These are phyloP conservation scores for Candida chauliodis DNA, from an alignment of 805 yeast genomes.

Conservation along the genomic window DNA sequence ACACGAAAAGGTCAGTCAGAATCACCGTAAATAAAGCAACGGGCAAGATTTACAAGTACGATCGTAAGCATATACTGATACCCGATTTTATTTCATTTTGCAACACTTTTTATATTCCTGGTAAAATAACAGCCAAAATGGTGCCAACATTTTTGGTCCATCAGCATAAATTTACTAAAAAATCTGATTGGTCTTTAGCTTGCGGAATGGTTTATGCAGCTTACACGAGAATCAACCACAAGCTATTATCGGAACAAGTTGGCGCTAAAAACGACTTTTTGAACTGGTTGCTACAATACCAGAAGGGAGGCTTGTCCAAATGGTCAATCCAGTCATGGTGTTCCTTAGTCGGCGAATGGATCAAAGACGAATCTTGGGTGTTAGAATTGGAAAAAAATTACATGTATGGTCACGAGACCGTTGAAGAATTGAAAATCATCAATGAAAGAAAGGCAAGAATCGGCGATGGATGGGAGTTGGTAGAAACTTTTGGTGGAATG, in stretches of 20 bases:
- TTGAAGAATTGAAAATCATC: conserved; percentile 13
- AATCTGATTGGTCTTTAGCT: conserved; percentile 65
- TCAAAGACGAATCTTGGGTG: conserved; percentile 62
- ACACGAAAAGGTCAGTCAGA: conserved; percentile 14
- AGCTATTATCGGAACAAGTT: conserved; percentile 40
- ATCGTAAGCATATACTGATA: conserved; percentile 25
- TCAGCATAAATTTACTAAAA: conserved; percentile 46
- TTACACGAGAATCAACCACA: conserved; percentile 51
- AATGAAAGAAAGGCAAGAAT: conserved; percentile 27
- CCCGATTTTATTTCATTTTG: conserved; percentile 46
- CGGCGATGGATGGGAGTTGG: conserved; percentile 30
- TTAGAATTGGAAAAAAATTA: conserved; percentile 48
- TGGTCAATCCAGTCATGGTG: conserved; percentile 53
- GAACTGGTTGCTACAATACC: conserved; percentile 49
- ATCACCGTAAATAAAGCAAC: conserved; percentile 5
- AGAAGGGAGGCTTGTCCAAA: conserved; percentile 49
- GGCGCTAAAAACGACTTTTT: conserved; percentile 48
- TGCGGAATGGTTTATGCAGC: conserved; percentile 65
- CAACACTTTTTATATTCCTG: conserved; percentile 62
- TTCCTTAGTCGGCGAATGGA: conserved; percentile 48
- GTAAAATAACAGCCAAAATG: conserved; percentile 46
- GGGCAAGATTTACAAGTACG: conserved; percentile 11
- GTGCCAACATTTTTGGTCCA: conserved; percentile 49
- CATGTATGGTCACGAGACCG: conserved; percentile 28
- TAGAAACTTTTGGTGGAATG: conserved; percentile 34